Base-by-base conservation (phyloP, 179 eudicot genomes). In the Pouteria campechiana region DNA sequence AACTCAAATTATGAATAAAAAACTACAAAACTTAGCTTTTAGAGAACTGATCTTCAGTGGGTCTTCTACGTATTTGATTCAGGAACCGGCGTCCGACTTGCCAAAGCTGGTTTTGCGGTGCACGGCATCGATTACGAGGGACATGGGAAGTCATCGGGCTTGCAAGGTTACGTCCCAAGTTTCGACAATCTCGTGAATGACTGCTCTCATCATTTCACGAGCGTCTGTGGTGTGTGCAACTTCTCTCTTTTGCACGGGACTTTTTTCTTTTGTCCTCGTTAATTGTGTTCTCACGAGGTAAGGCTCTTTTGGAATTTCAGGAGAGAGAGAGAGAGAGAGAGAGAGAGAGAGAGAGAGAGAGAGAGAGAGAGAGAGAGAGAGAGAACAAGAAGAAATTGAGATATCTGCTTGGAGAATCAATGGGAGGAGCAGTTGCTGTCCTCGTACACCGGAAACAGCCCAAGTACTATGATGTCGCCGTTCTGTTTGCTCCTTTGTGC, bases 401-500 rank as follows among this genome's bases (percentile, higher is more conserved):
- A 51, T 67, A 62, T 20, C 1, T 90, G 63, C 25, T 90, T 81
- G 98, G 98, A 34, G 98, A 90, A 58, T 90, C 98, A 25, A 90
- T 90, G 98, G 98, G 98, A 53, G 98, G 98, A 54, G 93, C 98
- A 5, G 87, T 85, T 15, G 75, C 37, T 3, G 58, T 90, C 21
- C 66, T 64, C 1, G 27, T 90, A 35, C 95, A 90, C 50, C 65
- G 83, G 45, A 79, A 71, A 56, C 72, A 61, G 65, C 95, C 98
- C 0, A 54, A 52, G 15, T 90, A 57, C n/a, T 90, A 95, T 95
- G 85, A 86, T 46, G 98, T 89, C 17, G 98, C 72, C 48, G 52
- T 90, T 25, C 73, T 90, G 54, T 69, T 90, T 12, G 98, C 98
- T 16, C 98, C 98, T 38, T 85, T 90, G 98, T 76, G 86, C 51